Evolutionary conservation across 1,284 basidiomycete genomes (phyloP), one percentile per base, ranked within the genome.

Genomic region (Cryptococcus neoformans): DNA sequence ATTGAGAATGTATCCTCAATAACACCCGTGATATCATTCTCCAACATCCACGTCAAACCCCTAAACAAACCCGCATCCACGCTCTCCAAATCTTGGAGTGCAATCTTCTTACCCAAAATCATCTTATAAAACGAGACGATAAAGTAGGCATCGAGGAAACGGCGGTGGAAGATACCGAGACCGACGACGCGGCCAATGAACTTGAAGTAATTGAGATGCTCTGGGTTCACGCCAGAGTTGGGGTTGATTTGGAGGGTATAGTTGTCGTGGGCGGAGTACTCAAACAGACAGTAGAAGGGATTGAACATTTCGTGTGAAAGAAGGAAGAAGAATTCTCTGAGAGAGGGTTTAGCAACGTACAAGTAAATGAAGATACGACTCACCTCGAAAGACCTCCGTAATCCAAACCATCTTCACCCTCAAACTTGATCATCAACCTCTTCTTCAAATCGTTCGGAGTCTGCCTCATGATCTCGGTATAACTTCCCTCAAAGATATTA

Each of bases 51-150:
- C 46, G 87, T 87, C 65, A 99, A 79, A 62, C 92, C 93, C 50
- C 94, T 85, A 79, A 93, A 88, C 59, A 98, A 80, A 65, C 93
- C 92, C 5, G 88, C 86, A 76, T 95, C 93, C 44, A 96, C 88
- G 58, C 87, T 86, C 79, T 96, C 92, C 62, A 97, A 80, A 77
- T 96, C 94, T n/a, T 84, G 82, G 41, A 96, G 76, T 1, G 85
- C 82, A 65, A 93, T 86, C 69, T 87, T 87, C 81, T 95, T 96
- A 68, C 86, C 86, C 40, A 97, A 79, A 56, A 95, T 92, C 92
- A 95, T 97, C 84, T 99, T 99, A 84, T 99, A 99, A 83, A 99
- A 95, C 64, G 90, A 92, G 49, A 92, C 88, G 62, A 99, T 95
- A 74, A 99, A 99, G 83, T 99, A 99, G 46, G 95, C 94, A 72